Evolutionary conservation across 1,139 yeast species (phyloP), one percentile per base, ranked within the genome.

Genomic region (Williopsis jadinii): DNA sequence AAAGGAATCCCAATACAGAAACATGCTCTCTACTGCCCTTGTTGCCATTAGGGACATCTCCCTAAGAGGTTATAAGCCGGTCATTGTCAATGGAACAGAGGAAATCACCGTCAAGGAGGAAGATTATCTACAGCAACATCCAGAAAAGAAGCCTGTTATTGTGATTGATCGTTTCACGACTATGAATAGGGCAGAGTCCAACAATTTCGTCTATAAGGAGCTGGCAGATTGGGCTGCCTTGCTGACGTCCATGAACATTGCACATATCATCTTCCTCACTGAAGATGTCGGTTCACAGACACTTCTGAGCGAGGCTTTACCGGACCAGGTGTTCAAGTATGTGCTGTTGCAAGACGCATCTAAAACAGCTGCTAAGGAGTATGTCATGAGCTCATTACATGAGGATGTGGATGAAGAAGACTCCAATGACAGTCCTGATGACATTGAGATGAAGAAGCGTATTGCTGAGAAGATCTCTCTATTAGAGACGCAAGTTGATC

Each of bases 201-300:
- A 85, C 51, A 73, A 80, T 11, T 82, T 84, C 54, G 70, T 86
- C n/a, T 84, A 83, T 56, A 75, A 78, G 46, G 80, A 80, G 52
- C 54, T 92, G 14, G 84, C 97, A 0, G 95, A 85, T 37, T 92
- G 97, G 97, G 85, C 95, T 0, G 80, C 94, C 0, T 70, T 73
- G 51, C 66, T 92, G 44, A 76, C 88, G 32, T 82, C 80, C 46
- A 73, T 81, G 62, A 87, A 88, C 57, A 61, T 81, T 41, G 97
- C 97, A 0, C 97, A 90, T 66, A 97, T 92, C 4, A 74, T 92
- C 3, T 80, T 84, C 56, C 71, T 90, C 38, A 86, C 97, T 0
- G 85, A 84, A 51, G 97, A 92, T 54, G 80, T 86, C 34, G 86
- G 95, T 1, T 77, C 85, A 42, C 68, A 82, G 37, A 86, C 80